A percentile compares a stretch with the other conserved stretches of the same genome.
Conservation (phyloP, 1,139 yeast species). For the Scheffersomyces illinoinensis region DNA sequence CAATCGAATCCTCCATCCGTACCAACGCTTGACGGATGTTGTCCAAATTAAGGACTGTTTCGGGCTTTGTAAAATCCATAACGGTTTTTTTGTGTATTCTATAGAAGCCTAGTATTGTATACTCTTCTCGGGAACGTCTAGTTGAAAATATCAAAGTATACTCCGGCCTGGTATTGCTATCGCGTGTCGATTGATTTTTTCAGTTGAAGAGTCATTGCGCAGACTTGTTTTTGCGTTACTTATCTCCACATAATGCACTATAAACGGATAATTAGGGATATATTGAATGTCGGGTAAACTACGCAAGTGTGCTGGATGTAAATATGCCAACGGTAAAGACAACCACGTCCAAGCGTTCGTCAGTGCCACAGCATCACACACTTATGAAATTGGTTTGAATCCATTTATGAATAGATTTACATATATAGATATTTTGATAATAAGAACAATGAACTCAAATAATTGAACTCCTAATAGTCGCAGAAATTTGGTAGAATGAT, state of each 20-base stretch:
- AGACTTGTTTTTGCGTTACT: background rate
- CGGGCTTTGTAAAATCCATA: conserved; percentile 88
- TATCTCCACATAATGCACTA: background rate
- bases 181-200: background rate
- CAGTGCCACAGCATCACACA: too few species aligned
- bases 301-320: background rate
- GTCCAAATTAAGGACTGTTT: conserved; percentile 73
- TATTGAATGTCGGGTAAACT: background rate
- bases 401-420: background rate
- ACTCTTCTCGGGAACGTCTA: background rate
- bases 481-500: background rate
- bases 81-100: conserved; percentile 3
- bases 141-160: background rate
- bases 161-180: background rate
- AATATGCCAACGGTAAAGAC: background rate
- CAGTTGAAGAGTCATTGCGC: background rate
- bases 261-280: background rate
- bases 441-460: too few species aligned
- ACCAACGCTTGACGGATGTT: conserved; percentile 85
- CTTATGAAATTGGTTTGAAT: too few species aligned
- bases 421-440: too few species aligned
- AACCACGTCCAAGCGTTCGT: too few species aligned
- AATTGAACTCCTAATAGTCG: background rate
- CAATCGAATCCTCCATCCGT: conserved; percentile 95
- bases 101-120: background rate